A percentile compares a stretch with the other conserved stretches of the same genome.
phyloP scores from a whole-genome alignment of 495 filamentous ascomycete genomes.

The Penicillium pancosmium region DNA sequence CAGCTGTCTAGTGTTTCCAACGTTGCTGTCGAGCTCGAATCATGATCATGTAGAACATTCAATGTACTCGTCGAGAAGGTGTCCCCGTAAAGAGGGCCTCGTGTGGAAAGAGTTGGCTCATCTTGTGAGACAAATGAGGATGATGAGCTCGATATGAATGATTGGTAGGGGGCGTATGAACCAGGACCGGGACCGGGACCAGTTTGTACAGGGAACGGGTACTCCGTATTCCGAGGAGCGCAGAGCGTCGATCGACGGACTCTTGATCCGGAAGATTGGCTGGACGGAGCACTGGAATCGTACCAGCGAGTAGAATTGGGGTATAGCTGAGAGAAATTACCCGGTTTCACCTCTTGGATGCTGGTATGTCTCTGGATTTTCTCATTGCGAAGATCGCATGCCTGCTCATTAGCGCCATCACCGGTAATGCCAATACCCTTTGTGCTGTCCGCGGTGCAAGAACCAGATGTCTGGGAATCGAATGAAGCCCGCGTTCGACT shows the following conservation, averaged over 20 bases:
- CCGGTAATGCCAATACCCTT: not conserved
- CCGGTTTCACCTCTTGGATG: constrained; percentile 21
- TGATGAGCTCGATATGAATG: not conserved
- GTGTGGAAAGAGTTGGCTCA: constrained; percentile 8
- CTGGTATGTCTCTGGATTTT: constrained; percentile 25
- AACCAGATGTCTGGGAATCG: constrained; percentile 33
- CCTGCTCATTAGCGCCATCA: not conserved
- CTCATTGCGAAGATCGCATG: not conserved
- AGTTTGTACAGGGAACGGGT: constrained; percentile 3
- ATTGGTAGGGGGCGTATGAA: too few species aligned
- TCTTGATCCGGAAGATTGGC: constrained; percentile 7
- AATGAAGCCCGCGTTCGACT: constrained; percentile 30
- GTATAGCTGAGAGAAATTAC: constrained; percentile 21
- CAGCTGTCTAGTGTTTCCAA: not conserved
- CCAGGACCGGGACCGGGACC: too few species aligned
- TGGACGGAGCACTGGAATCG: constrained; percentile 17
- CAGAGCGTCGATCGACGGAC: constrained; percentile 31
- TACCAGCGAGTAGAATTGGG: constrained; percentile 27
- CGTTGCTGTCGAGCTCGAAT: constrained; percentile 7
- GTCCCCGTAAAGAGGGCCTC: constrained; percentile 19
- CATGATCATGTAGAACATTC: constrained; percentile 8
- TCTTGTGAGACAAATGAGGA: constrained; percentile 5
- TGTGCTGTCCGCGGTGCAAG: constrained; percentile 19
- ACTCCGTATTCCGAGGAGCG: constrained; percentile 30
- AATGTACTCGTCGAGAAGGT: constrained; percentile 10